A percentile compares a stretch with the other conserved stretches of the same genome.
phyloP scores from a whole-genome alignment of 352 stramenopile species.

The Pythium vanterpoolii region DNA sequence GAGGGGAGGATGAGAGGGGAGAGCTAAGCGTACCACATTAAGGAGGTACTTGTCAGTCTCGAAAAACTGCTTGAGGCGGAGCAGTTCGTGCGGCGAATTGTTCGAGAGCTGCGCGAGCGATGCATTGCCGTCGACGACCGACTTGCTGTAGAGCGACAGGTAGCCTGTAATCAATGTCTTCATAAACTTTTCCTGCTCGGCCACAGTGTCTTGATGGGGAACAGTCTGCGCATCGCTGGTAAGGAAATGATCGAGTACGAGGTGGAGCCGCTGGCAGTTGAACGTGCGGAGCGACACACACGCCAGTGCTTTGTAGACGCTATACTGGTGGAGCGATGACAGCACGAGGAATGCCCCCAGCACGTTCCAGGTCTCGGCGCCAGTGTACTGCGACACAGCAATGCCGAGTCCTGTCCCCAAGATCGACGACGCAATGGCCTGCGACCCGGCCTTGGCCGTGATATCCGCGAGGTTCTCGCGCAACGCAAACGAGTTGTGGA shows the following conservation, averaged over 20 bases:
- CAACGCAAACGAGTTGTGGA: constrained; percentile 92
- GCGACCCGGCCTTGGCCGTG: constrained; percentile 94
- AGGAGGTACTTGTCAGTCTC: constrained; percentile 50
- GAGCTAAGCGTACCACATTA: constrained; percentile 34
- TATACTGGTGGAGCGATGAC: constrained; percentile 49
- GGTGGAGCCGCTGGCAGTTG: constrained; percentile 62
- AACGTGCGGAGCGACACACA: constrained; percentile 65
- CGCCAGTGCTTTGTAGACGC: constrained; percentile 54
- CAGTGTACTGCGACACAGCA: constrained; percentile 56
- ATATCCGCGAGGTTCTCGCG: constrained; percentile 94
- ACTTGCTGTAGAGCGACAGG: constrained; percentile 41
- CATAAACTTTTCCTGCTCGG: constrained; percentile 55
- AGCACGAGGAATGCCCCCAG: constrained; percentile 50
- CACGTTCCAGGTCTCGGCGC: constrained; percentile 44
- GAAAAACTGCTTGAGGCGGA: constrained; percentile 44
- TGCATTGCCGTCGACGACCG: constrained; percentile 44
- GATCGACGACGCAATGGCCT: constrained; percentile 93
- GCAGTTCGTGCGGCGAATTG: constrained; percentile 33
- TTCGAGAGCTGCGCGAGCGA: constrained; percentile 43
- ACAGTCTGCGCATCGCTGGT: constrained; percentile 8
- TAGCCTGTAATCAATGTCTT: constrained; percentile 49
- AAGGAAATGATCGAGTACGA: constrained; percentile 49
- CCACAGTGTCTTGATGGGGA: constrained; percentile 30
- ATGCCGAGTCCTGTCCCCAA: constrained; percentile 65
- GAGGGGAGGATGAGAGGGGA: neutral